A percentile compares a stretch with the other conserved stretches of the same genome.
Conservation (phyloP, 2,329 filamentous ascomycete genomes). For the Epichloe amarillans region DNA sequence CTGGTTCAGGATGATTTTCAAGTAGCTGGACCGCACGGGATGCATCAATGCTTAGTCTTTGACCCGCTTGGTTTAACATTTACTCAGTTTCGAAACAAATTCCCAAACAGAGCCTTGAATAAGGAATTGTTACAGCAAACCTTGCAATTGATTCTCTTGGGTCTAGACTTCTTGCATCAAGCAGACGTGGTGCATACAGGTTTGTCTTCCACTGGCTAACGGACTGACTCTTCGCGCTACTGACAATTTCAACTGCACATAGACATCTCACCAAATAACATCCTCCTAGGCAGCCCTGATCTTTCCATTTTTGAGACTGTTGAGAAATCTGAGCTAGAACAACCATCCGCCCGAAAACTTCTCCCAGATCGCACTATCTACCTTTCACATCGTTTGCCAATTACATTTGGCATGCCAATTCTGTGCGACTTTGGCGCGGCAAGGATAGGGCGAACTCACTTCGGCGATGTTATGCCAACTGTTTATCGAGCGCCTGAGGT, state of each 20-base stretch:
- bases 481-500: constrained; percentile 22
- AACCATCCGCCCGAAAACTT: constrained; percentile 15
- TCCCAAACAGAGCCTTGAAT: constrained; percentile 11
- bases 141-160: constrained; percentile 9
- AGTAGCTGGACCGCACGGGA: constrained; percentile 8
- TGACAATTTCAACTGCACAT: neutral
- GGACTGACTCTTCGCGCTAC: neutral
- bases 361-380: constrained; percentile 15
- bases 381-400: constrained; percentile 13
- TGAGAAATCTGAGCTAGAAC: constrained; percentile 6
- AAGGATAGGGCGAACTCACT: constrained; percentile 10
- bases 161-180: constrained; percentile 11
- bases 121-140: constrained; percentile 13
- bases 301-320: constrained; percentile 6
- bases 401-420: constrained; percentile 12
- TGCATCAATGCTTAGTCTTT: constrained; percentile 12
- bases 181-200: constrained; percentile 10
- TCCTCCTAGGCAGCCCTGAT: constrained; percentile 12
- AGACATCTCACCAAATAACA: constrained; percentile 17
- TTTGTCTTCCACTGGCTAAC: neutral
- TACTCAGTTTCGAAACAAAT: constrained; percentile 12
- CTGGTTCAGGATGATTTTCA: neutral
- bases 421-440: constrained; percentile 20
- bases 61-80: constrained; percentile 9
- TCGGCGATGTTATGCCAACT: constrained; percentile 19